Base-by-base conservation (phyloP, 345 rosid genomes). In the Microcos paniculata region DNA sequence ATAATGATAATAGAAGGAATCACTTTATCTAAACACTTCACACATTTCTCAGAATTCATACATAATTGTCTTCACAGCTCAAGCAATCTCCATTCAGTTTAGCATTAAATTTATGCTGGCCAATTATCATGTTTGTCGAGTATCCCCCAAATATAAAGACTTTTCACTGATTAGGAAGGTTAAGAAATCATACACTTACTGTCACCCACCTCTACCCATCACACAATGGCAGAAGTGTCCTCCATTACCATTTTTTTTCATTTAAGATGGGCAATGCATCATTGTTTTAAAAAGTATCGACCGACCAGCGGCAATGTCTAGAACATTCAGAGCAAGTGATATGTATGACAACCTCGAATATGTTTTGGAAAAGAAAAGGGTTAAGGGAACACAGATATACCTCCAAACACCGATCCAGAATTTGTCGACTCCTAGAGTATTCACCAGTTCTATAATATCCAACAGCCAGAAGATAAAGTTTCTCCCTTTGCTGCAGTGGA, bases 381-480 rank as follows among this genome's bases (percentile, higher is more conserved):
- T 4, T 48, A 26, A 48, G 49, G 52, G 77, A 59, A 35, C 6
- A 70, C 31, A 3, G 55, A 82, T 11, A 72, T 68, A 93, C 98
- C 94, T 87, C 87, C 70, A 91, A 75, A 79, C 96, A 93, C 70
- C 72, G 84, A 71, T 87, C 94, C 77, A 88, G 80, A 43, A 93
- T 85, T 78, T 87, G 85, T 53, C 91, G 80, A 82, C 96, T 93
- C 85, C 82, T 91, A 6, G 88, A 77, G 84, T 85, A 90, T 1
- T 91, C 86, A 69, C 94, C 94, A 79, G 77, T 85, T 80, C 96
- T 81, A 75, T 82, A 93, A 84, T 85, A 84, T 71, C 98, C 98
- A 78, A 93, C 90, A 49, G 90, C 96, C 43, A 93, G 85, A 79
- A 93, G 98, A 87, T 93, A 93, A 74, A 91, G 75, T 79, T 91